These are phyloP conservation scores for Penicillium bialowiezense DNA, from an alignment of 495 filamentous ascomycete species.

Conservation along the genomic window DNA sequence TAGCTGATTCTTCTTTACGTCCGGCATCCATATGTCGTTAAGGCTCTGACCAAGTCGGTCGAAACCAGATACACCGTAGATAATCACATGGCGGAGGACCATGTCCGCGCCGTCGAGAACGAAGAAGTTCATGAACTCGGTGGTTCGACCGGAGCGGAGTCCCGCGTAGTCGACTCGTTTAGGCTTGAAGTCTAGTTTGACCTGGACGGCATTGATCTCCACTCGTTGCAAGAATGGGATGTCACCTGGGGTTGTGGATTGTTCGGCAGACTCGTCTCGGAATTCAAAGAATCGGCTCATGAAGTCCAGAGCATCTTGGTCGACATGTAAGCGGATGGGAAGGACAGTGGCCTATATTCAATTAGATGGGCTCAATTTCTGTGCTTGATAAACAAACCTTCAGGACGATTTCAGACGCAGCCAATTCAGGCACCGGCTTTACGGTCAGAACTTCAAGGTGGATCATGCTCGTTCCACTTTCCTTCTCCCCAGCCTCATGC, in stretches of 20 bases:
- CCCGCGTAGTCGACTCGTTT: conserved; percentile 94
- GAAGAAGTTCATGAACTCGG: conserved; percentile 98
- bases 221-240: conserved; percentile 86
- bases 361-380: neutral
- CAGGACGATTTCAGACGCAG: conserved; percentile 86
- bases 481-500: conserved; percentile 77
- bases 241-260: conserved; percentile 56
- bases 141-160: conserved; percentile 94
- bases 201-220: conserved; percentile 76
- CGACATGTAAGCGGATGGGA: conserved; percentile 88
- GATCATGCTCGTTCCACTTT: conserved; percentile 82
- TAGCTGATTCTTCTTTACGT: conserved; percentile 87
- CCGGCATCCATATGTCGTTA: conserved; percentile 96
- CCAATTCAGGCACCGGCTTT: conserved; percentile 74
- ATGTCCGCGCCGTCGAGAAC: conserved; percentile 87
- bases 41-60: conserved; percentile 81
- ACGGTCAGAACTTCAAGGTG: conserved; percentile 87
- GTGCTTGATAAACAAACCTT: conserved; percentile 48
- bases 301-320: conserved; percentile 97
- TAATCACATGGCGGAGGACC: conserved; percentile 80
- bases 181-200: conserved; percentile 95
- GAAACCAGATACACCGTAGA: conserved; percentile 89
- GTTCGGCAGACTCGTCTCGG: conserved; percentile 68
- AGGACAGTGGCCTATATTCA: conserved; percentile 64
- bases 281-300: conserved; percentile 97